Percentiles rank a stretch among this genome's conserved stretches.
Evolutionary conservation across 768 basidiomycete genomes (phyloP).

Genomic region (Paxillus involutus): DNA sequence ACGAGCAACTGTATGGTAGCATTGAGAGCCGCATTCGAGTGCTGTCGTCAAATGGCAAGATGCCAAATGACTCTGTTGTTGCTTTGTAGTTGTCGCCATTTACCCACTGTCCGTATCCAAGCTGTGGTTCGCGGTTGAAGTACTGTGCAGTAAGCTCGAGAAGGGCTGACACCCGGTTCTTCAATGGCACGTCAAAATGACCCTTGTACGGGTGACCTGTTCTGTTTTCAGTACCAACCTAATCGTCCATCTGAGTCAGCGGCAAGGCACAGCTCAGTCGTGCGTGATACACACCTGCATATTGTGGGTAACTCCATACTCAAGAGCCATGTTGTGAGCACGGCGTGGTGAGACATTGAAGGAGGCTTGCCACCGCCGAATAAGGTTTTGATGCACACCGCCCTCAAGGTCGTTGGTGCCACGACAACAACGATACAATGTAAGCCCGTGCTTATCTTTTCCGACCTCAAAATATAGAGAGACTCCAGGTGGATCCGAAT

Average conservation of each 20-base stretch:
- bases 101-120: no score
- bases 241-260: not conserved
- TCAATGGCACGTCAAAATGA: not conserved
- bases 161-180: not conserved
- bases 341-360: constrained; percentile 21
- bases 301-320: constrained; percentile 26
- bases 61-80: not conserved
- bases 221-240: not conserved
- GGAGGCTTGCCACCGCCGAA: constrained; percentile 6
- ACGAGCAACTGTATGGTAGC: not conserved
- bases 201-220: not conserved
- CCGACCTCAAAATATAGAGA: constrained; percentile 19
- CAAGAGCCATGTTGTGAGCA: constrained; percentile 19
- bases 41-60: not conserved
- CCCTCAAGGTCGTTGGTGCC: constrained; percentile 38
- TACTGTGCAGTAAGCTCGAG: not conserved
- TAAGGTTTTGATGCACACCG: constrained; percentile 32
- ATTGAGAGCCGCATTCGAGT: not conserved
- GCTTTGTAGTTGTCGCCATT: not conserved
- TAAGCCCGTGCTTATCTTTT: constrained; percentile 15
- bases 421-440: constrained; percentile 12
- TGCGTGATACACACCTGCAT: constrained; percentile 1
- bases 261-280: no score
- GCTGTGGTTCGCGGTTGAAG: not conserved
- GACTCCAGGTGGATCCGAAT: constrained; percentile 34